Evolutionary conservation across 2,329 filamentous ascomycete genomes (phyloP), one percentile per base, ranked within the genome.

Genomic region (Tolypocladium inflatum): DNA sequence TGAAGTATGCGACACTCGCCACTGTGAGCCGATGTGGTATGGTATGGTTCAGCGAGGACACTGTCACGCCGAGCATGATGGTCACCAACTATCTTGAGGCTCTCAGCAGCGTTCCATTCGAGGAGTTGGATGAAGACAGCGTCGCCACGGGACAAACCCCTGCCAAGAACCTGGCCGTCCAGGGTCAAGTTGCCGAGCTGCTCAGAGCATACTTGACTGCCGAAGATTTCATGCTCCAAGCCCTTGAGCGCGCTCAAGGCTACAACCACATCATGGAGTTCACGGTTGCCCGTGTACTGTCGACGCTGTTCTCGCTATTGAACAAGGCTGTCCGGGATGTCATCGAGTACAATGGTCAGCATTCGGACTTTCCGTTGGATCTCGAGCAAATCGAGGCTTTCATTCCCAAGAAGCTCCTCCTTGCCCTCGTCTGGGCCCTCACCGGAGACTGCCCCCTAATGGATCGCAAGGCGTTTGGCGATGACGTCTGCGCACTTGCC

Each of bases 41-140:
- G 94, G 95, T 99, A 17, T 99, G 94, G 94, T 99, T 97, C 76
- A 99, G 91, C 70, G 93, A 97, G 67, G 95, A 99, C 69, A 97
- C 92, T 35, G 93, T 99, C 45, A 93, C 91, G 38, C 84, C 93
- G 1, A 83, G 83, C 63, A 96, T 99, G 89, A 89, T 97, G 85
- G 88, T 97, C 45, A 80, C 85, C 62, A 90, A 97, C 73, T 97
- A 99, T 68, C 83, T 99, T 56, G 85, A 94, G 60, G 86, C 87
- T 53, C 83, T 99, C 43, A 87, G 88, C 64, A 88, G 85, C 3
- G 86, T 90, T 58, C 85, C 90, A 0, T 97, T 99, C 66, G 94
- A 99, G 67, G 94, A 99, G 66, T 79, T 99, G 39, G 94, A 99
- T 65, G 95, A 99, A 71, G 94, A 97, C 67, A 88, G 86, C 56